Base-by-base conservation (phyloP, 140 eudicot species). In the Bidens hawaiensis region DNA sequence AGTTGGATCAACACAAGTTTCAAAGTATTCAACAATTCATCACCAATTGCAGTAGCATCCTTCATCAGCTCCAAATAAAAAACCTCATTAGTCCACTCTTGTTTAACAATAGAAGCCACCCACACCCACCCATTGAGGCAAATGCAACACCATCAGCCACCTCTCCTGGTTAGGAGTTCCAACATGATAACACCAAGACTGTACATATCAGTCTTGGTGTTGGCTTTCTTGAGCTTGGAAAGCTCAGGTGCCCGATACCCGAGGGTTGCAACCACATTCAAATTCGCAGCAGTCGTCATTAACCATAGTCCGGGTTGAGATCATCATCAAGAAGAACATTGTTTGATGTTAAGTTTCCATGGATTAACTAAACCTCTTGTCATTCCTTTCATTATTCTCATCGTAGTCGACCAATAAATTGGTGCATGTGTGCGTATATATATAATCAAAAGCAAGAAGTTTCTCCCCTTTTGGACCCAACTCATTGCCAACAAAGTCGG, bases 91-190 rank as follows among this genome's bases (percentile, higher is more conserved):
- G 97, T 88, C 96, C 99, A 88, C 81, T 93, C 95, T 59, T 93
- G 95, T 62, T 85, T 88, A 38, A 88, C 97, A 11, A 85, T 79
- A 6, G 97, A 88, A 43, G 99, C n/a, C n/a, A n/a, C n/a, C n/a
- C n/a, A n/a, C n/a, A n/a, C n/a, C 96, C 40, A 93, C 99, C 99
- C 97, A 88, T 46, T 83, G 95, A 6, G 99, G 99, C 79, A 93
- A 66, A 72, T 76, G n/a, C 86, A 1, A 74, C 85, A 5, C 94
- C 95, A 8, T 84, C 79, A 73, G 74, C 74, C 30, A 81, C 84
- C 75, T 88, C 97, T 17, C 88, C 88, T 0, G 4, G 99, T 88
- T 23, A 93, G 58, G 14, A 93, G 94, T 57, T 93, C 99, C 17
- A 93, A 54, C 45, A 93, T 76, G 51, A 93, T 79, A 21, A 93